Conservation (phyloP, 768 basidiomycete genomes). For the Macrocybe gigantea region DNA sequence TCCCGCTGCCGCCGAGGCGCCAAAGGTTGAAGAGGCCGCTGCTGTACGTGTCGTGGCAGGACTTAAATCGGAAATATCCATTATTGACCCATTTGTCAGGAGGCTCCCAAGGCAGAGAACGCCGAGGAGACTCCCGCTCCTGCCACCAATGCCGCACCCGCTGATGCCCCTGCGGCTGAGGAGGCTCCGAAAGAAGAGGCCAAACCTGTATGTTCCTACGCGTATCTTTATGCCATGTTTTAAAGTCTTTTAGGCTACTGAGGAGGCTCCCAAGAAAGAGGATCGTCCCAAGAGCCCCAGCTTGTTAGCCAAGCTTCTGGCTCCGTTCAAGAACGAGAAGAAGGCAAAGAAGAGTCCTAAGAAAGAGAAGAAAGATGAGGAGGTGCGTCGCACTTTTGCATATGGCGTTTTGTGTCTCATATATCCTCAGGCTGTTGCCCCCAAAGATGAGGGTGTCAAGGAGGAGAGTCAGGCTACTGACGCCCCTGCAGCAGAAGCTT, state of each 20-base stretch:
- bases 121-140: slow-evolving; percentile 32
- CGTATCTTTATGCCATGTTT: slow-evolving; percentile 6
- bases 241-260: slow-evolving; percentile 31
- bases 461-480: slow-evolving; percentile 27
- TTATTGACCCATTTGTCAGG: neutral
- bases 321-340: slow-evolving; percentile 72
- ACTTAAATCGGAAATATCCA: neutral
- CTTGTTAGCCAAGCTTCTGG: slow-evolving; percentile 72
- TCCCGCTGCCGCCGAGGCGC: slow-evolving; percentile 52
- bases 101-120: slow-evolving; percentile 10
- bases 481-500: slow-evolving; percentile 27
- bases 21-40: slow-evolving; percentile 29
- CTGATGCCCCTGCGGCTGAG: slow-evolving; percentile 15
- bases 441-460: slow-evolving; percentile 34
- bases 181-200: slow-evolving; percentile 33
- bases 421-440: slow-evolving; percentile 26
- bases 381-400: slow-evolving; percentile 37
- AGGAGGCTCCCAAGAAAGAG: slow-evolving; percentile 61
- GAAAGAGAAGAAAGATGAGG: slow-evolving; percentile 81
- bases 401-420: neutral
- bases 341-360: slow-evolving; percentile 72
- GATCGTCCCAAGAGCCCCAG: slow-evolving; percentile 78
- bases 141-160: slow-evolving; percentile 10
- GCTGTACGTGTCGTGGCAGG: slow-evolving; percentile 11
- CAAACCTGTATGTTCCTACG: slow-evolving; percentile 29